Conservation (phyloP, 176 grass and related monocot species). For the Thalia dealbata region DNA sequence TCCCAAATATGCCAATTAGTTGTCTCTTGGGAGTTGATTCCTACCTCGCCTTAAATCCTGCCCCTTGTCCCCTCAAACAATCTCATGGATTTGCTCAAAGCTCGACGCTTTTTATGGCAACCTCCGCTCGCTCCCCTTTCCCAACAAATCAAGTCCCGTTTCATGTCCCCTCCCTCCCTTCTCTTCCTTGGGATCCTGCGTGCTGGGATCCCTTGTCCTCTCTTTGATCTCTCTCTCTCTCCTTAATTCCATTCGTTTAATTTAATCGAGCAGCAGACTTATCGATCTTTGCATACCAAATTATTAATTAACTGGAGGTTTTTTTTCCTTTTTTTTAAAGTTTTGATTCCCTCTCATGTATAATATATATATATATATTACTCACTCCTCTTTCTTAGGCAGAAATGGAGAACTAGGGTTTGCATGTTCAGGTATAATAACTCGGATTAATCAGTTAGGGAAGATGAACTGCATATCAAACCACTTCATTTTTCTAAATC, state of each 20-base stretch:
- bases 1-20: constrained; percentile 10
- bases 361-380: no score
- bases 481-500: no score
- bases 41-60: not conserved
- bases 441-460: no score
- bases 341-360: no score
- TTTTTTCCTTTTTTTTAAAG: no score
- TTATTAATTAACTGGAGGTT: no score
- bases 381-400: no score
- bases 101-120: not conserved
- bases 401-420: no score
- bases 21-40: not conserved
- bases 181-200: constrained; percentile 11
- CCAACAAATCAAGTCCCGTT: constrained; percentile 9
- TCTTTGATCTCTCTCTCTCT: not conserved
- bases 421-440: no score
- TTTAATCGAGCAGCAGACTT: no score
- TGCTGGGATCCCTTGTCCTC: constrained; percentile 27
- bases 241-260: not conserved
- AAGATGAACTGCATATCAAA: no score
- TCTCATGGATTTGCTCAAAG: constrained; percentile 5
- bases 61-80: constrained; percentile 14
- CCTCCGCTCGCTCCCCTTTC: not conserved
- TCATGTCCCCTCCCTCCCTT: not conserved
- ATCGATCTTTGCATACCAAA: no score